A percentile compares a stretch with the other conserved stretches of the same genome.
Evolutionary conservation across 2,329 filamentous ascomycete species (phyloP).

Genomic region (Trichoderma breve): DNA sequence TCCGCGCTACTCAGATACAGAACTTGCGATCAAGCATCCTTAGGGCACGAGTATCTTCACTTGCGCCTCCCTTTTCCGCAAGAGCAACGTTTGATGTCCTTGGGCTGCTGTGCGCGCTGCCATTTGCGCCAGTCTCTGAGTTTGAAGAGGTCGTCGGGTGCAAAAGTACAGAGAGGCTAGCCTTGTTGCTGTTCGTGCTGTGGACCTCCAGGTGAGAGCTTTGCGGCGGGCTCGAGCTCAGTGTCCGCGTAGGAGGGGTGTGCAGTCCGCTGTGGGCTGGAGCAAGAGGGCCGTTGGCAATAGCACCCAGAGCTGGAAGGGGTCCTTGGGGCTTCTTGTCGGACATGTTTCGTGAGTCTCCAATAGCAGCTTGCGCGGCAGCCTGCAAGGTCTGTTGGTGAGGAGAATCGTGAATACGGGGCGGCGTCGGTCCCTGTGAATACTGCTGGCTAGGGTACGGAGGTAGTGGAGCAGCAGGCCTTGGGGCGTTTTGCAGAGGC

Average conservation of each 20-base stretch:
- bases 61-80: constrained; percentile 44
- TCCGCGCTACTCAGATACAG: constrained; percentile 29
- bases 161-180: constrained; percentile 50
- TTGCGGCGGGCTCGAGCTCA: constrained; percentile 50
- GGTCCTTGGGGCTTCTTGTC: constrained; percentile 43
- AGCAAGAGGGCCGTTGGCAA: constrained; percentile 30
- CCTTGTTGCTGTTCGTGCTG: constrained; percentile 35
- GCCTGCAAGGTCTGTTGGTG: constrained; percentile 46
- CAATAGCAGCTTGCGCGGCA: constrained; percentile 42
- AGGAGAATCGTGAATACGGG: constrained; percentile 41
- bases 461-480: constrained; percentile 28
- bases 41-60: constrained; percentile 64
- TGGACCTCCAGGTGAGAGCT: constrained; percentile 38
- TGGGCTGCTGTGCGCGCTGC: constrained; percentile 44
- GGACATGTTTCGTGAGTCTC: constrained; percentile 38
- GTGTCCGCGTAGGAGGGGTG: constrained; percentile 45
- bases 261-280: constrained; percentile 33
- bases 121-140: constrained; percentile 44
- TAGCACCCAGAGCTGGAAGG: constrained; percentile 42
- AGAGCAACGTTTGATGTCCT: constrained; percentile 29
- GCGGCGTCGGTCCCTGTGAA: constrained; percentile 37
- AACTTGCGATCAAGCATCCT: constrained; percentile 64
- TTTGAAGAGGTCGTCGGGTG: constrained; percentile 47
- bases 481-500: constrained; percentile 33
- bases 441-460: constrained; percentile 35